Evolutionary conservation across 495 filamentous ascomycete genomes (phyloP).

Genomic region (Aspergillus incahuasiensis): DNA sequence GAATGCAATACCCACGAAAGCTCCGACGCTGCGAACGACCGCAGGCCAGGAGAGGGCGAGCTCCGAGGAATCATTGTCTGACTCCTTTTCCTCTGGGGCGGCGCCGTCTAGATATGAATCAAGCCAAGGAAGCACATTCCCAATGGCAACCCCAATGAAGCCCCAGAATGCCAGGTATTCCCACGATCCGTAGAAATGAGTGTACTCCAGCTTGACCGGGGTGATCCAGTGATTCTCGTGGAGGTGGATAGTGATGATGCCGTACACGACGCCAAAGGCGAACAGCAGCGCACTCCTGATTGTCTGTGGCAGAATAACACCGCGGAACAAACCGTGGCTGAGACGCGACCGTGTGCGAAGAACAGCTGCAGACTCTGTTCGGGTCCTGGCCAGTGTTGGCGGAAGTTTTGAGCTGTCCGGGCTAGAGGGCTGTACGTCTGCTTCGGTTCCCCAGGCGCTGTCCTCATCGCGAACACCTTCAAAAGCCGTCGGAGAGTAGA

Average conservation of each 20-base stretch:
- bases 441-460: conserved; percentile 68
- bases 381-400: conserved; percentile 10
- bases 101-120: conserved; percentile 58
- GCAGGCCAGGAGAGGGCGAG: conserved; percentile 67
- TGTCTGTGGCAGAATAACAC: conserved; percentile 41
- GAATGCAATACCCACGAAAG: conserved; percentile 94
- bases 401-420: conserved; percentile 24
- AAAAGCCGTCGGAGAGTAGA: conserved; percentile 69
- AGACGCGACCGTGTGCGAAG: conserved; percentile 35
- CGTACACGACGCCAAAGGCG: conserved; percentile 76
- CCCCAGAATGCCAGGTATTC: conserved; percentile 79
- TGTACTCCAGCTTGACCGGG: conserved; percentile 55
- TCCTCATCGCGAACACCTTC: conserved; percentile 47
- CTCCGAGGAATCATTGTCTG: conserved; percentile 24
- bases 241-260: conserved; percentile 77
- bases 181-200: conserved; percentile 57
- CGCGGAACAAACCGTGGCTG: conserved; percentile 40
- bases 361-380: conserved; percentile 28
- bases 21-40: conserved; percentile 81
- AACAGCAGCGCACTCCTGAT: conserved; percentile 66
- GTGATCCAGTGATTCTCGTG: conserved; percentile 64
- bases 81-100: conserved; percentile 20
- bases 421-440: conserved; percentile 59
- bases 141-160: conserved; percentile 66
- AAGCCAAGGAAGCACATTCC: conserved; percentile 78